Conservation (phyloP, 2,329 filamentous ascomycete genomes). For the Cladophialophora immunda region DNA sequence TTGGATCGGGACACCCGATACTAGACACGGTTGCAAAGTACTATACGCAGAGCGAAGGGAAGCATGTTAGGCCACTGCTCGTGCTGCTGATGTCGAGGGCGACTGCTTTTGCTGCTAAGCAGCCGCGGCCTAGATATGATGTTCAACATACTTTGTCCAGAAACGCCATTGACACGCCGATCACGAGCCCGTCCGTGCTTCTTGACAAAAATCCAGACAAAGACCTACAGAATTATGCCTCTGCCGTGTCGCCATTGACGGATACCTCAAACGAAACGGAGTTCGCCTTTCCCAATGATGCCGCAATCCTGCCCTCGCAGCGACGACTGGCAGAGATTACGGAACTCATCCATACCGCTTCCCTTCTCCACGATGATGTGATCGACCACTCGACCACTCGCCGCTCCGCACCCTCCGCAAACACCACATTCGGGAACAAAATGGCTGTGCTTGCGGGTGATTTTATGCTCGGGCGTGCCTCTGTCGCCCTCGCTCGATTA, state of each 20-base stretch:
- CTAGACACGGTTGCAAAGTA: conserved; percentile 97
- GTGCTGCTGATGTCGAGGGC: conserved; percentile 96
- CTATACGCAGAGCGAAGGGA: conserved; percentile 95
- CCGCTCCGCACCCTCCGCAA: conserved; percentile 85
- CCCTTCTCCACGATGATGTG: conserved; percentile 95
- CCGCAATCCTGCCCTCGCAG: conserved; percentile 85
- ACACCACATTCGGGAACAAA: conserved; percentile 97
- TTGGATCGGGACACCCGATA: conserved; percentile 92
- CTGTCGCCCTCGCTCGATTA: conserved; percentile 87
- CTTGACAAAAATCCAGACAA: conserved; percentile 81
- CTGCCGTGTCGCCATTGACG: conserved; percentile 62
- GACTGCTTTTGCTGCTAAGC: conserved; percentile 79
- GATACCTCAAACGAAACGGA: conserved; percentile 54
- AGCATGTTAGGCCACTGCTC: conserved; percentile 93
- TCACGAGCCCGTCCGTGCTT: conserved; percentile 70
- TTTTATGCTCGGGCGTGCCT: conserved; percentile 90
- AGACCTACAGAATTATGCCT: not conserved
- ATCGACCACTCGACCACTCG: conserved; percentile 91
- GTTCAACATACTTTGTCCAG: conserved; percentile 43
- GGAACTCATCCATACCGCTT: conserved; percentile 96
- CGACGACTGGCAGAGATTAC: conserved; percentile 94
- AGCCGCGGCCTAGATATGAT: conserved; percentile 57
- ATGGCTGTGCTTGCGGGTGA: conserved; percentile 99
- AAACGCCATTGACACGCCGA: conserved; percentile 64
- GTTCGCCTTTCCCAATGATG: conserved; percentile 55